Base-by-base conservation (phyloP, 345 rosid genomes). In the Brassica juncea region DNA sequence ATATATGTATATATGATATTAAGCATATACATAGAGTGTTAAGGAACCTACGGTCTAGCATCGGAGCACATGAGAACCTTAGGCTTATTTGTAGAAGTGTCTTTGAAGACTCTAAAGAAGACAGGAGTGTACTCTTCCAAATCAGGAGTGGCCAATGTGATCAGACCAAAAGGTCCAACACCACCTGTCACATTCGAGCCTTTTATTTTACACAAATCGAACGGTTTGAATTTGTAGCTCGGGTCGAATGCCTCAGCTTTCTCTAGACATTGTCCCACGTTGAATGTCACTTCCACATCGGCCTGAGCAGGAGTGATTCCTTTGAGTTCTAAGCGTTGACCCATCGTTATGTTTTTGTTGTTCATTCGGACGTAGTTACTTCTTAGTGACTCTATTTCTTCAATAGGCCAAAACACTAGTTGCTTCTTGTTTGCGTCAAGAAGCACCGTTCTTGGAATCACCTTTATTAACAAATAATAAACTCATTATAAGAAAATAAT, bases 141-240 rank as follows among this genome's bases (percentile, higher is more conserved):
- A 32, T 85, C 77, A 42, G 78, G 61, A 0, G 96, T 87, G 0
- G 96, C 99, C 35, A 94, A 81, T 3, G 94, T 90, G 72, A 92
- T 44, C 49, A 94, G 80, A 49, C 98, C 98, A 59, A 94, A 94
- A 3, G 98, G 98, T n/a, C 99, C 99, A 0, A 94, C 75, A 1
- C 92, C 92, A 4, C 97, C 97, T 0, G 49, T 63, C 12, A 77
- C 83, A 0, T 74, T 78, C 0, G 96, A 83, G 23, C 96, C 87
- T 80, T 72, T 86, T 4, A 54, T 8, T 3, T 66, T 74, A 52
- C 98, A 94, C 0, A 94, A 84, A 2, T 87, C 89, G 34, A 82
- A 77, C 0, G 97, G 93, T 4, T 86, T 74, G 0, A 49, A 21
- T 1, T 23, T 66, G 90, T 88, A 91, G 16, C 70, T 84, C 0